Percentiles rank a stretch among this genome's conserved stretches.
These are phyloP conservation scores for Ziziphus jujuba DNA, from an alignment of 306 rosid species.

Conservation along the genomic window DNA sequence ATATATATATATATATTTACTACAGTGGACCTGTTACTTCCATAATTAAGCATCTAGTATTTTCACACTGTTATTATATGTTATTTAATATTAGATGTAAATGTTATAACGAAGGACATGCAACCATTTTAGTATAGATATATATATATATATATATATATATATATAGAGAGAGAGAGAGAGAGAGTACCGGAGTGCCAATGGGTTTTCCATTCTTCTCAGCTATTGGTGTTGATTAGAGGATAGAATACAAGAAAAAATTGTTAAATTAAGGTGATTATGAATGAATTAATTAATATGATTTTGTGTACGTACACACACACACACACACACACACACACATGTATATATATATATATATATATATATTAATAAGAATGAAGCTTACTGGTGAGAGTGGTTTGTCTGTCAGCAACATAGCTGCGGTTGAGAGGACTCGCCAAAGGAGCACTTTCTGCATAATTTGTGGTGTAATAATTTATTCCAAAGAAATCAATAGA, in stretches of 20 bases:
- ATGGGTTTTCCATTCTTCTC: constrained; percentile 32
- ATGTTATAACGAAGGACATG: no score
- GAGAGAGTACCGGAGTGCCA: constrained; percentile 30
- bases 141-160: no score
- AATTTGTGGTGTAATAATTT: constrained; percentile 31
- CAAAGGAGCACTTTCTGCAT: constrained; percentile 15
- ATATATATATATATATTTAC: not conserved
- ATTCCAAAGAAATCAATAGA: constrained; percentile 32
- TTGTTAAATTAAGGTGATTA: not conserved
- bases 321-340: no score
- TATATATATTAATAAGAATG: no score
- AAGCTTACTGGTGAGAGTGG: not conserved
- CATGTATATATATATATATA: no score
- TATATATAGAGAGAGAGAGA: not conserved
- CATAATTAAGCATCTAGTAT: no score
- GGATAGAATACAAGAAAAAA: not conserved
- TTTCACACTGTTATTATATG: no score
- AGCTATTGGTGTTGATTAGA: constrained; percentile 13
- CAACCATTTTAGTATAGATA: no score
- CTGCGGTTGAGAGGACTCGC: not conserved
- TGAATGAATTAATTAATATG: no score
- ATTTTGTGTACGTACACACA: no score
- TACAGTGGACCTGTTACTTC: no score
- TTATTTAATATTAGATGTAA: no score
- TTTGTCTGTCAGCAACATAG: not conserved